Base-by-base conservation (phyloP, 2,329 filamentous ascomycete species). In the Xylaria sp. region DNA sequence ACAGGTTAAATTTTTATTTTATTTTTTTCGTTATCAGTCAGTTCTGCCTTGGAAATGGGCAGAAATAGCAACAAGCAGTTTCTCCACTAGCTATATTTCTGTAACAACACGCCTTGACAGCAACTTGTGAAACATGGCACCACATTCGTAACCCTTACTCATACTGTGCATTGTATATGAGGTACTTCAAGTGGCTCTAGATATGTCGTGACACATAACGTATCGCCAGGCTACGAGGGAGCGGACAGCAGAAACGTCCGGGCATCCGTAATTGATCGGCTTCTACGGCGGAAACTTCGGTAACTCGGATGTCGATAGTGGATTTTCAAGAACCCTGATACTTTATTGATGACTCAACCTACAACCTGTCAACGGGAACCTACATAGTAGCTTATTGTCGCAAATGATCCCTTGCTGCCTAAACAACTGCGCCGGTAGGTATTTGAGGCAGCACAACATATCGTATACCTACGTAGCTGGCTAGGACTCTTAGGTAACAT, bases 91-190 rank as follows among this genome's bases (percentile, higher is more conserved):
- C 23, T 18, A 36, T 39, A 57, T 50, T 41, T 6, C 34, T 43
- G 50, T 52, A 50, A 52, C 46, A 57, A 15, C 10, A 34, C 32
- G 39, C 34, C 25, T 18, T 9, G 10, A 41, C 62, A 53, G 28
- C 8, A 43, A 13, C 46, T 36, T 36, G 56, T 28, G 45, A 53
- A 52, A 46, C 30, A 30, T 8, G n/a, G 12, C 28, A 32, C 25
- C 5, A 20, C n/a, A 39, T 28, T 20, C 8, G 41, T 32, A 39
- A 10, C 1, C 7, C 7, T 12, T 59, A 36, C 23, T 64, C 62
- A 18, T 64, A 59, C 62, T 64, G 62, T 64, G 62, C 45, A 41
- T 18, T 39, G n/a, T 59, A 59, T 25, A 9, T 59, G 34, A 59
- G 20, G 23, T 59, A 34, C 43, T 25, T 50, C 12, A 58, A 45